Conservation (phyloP, 805 yeast species). For the Wickerhamomyces bisporus region DNA sequence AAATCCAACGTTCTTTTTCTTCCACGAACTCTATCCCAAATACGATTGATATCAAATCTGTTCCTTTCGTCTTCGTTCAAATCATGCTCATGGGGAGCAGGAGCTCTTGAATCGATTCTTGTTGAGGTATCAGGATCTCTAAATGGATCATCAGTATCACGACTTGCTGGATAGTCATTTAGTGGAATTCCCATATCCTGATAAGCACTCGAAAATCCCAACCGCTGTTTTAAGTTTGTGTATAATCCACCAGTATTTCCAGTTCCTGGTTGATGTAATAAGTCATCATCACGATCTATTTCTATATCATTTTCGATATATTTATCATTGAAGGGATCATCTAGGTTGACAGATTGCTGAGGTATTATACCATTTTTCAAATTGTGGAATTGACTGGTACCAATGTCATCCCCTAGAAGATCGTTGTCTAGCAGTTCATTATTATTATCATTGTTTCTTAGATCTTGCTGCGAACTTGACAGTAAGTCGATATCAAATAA, state of each 20-base stretch:
- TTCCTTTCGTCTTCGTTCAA: constrained; percentile 27
- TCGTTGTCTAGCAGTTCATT: constrained; percentile 5
- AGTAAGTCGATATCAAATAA: constrained; percentile 36
- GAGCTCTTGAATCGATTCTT: constrained; percentile 13
- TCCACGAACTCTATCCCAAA: constrained; percentile 34
- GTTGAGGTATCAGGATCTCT: constrained; percentile 18
- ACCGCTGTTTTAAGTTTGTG: constrained; percentile 17
- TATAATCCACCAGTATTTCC: constrained; percentile 8
- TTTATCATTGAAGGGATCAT: constrained; percentile 27
- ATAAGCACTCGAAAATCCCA: constrained; percentile 20
- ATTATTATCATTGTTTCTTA: constrained; percentile 9
- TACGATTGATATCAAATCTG: constrained; percentile 31
- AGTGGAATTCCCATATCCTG: constrained; percentile 25
- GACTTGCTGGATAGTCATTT: constrained; percentile 12
- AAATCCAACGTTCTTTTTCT: constrained; percentile 8
- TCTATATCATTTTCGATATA: constrained; percentile 32
- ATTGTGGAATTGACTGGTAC: constrained; percentile 13
- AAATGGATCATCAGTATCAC: constrained; percentile 18
- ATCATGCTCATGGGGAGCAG: constrained; percentile 17
- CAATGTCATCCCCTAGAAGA: constrained; percentile 14
- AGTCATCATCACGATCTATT: constrained; percentile 11
- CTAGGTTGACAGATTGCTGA: constrained; percentile 30
- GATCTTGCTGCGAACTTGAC: constrained; percentile 11
- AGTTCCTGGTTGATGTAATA: neutral
- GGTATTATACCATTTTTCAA: constrained; percentile 24